These are phyloP conservation scores for Talaromyces thailandensis DNA, from an alignment of 495 filamentous ascomycete species.

Conservation along the genomic window DNA sequence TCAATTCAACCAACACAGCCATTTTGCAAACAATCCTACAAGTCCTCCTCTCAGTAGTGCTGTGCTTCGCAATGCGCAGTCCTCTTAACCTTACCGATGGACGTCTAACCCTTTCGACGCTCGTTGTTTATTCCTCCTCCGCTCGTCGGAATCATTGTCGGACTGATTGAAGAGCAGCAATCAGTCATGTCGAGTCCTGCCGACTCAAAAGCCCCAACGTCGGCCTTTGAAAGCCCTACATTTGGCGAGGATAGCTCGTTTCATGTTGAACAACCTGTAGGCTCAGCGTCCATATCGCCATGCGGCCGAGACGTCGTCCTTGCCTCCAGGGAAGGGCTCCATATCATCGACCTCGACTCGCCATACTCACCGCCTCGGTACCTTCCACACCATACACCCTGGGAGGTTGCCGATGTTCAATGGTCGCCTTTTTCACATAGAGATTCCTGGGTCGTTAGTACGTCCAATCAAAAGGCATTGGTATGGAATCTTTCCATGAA, in stretches of 20 bases:
- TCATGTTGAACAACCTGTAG: constrained; percentile 68
- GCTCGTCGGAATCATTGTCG: background rate
- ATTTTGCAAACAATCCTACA: too few species aligned
- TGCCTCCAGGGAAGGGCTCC: constrained; percentile 75
- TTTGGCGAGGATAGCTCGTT: constrained; percentile 81
- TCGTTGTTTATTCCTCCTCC: background rate
- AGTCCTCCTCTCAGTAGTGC: background rate
- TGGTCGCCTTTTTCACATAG: constrained; percentile 90
- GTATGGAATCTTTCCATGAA: constrained; percentile 87
- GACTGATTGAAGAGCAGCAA: background rate
- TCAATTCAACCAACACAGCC: background rate
- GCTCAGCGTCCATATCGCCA: constrained; percentile 80
- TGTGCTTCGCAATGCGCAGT: background rate
- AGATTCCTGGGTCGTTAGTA: constrained; percentile 89
- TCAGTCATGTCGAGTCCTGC: constrained; percentile 29
- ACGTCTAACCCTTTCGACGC: background rate
- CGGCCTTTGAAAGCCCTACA: constrained; percentile 76
- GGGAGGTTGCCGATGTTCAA: constrained; percentile 96
- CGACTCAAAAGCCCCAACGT: constrained; percentile 37
- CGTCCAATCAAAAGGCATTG: constrained; percentile 88
- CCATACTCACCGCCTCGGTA: constrained; percentile 83
- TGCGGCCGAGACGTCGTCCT: constrained; percentile 88
- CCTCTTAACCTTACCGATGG: background rate
- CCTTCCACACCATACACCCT: constrained; percentile 78
- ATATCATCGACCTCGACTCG: constrained; percentile 89